Base-by-base conservation (phyloP, 129 eudicot species). In the Calendula officinalis region DNA sequence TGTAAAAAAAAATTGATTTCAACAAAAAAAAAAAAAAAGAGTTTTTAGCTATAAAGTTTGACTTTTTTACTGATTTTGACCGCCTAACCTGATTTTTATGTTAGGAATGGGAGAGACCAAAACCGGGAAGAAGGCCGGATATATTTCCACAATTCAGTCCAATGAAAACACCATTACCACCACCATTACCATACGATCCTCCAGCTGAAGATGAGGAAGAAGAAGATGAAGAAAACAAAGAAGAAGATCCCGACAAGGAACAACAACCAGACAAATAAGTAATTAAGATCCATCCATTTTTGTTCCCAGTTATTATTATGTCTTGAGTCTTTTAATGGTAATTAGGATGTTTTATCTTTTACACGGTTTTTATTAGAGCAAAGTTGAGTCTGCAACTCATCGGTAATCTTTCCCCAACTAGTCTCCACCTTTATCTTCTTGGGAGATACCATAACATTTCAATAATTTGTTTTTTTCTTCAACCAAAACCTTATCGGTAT, bases 161-260 rank as follows among this genome's bases (percentile, higher is more conserved):
- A 7, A 87, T 87, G 95, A 87, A 87, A 75, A 84, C 95, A 45
- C 91, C 95, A 30, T 81, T 87, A 37, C 95, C 95, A 8, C 88
- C 91, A 2, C 95, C 95, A 38, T 41, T 84, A 74, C 95, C 95
- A 7, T 71, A 70, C 4, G 95, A 87, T 64, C 95, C 95, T 47
- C 84, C 86, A 0, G 71, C 51, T 7, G 74, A 67, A 59, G 77
- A 73, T 4, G 77, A 73, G n/a, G 86, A 77, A 43, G 87, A 82
- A n/a, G 91, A 82, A 33, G 86, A 82, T 8, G 88, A 76, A 50
- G 78, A 67, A 64, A 73, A 81, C 44, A 76, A 71, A 13, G 86
- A 77, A 52, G 67, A 73, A 12, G 77, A 73, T 64, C 77, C 77
- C 3, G 71, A 73, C 42, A 73, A 64, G 60, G 75, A 70, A 55